Base-by-base conservation (phyloP, 805 yeast genomes). In the Yarrowia deformans region DNA sequence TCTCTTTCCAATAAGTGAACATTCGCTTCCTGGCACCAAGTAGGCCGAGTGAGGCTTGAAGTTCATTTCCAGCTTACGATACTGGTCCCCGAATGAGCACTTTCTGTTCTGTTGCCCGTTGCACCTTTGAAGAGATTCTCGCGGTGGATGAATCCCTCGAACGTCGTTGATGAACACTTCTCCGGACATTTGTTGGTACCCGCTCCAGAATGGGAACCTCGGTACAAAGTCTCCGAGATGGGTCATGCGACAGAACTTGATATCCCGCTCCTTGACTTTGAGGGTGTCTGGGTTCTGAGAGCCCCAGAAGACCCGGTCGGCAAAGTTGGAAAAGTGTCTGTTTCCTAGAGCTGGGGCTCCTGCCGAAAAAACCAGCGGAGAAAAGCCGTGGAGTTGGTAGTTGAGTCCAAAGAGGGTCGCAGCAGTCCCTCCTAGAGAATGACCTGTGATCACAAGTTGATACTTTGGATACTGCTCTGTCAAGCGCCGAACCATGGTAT, bases 131-230 rank as follows among this genome's bases (percentile, higher is more conserved):
- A 60, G 42, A 1, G 50, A 8, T 1, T 18, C 32, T n/a, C 45
- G 16, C 4, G 66, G 66, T 13, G 66, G 66, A 34, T 60, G n/a
- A 2, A 60, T 60, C 1, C 66, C 66, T 19, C 52, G 32, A 4
- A 60, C 42, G 16, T 60, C 66, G 34, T 60, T 43, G 34, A 60
- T 60, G 10, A 60, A 60, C 14, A 60, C 18, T 43, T 60, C 66
- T 14, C 66, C 66, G 1, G 66, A 60, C 66, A 60, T 60, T 60
- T 60, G 66, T n/a, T 60, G 66, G 42, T 60, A 60, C 1, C 66
- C 66, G n/a, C 32, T 45, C 66, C 66, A 60, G 32, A 60, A 60
- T 5, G 66, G 66, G n/a, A 60, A 60, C 18, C 66, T 7, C 3
- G 66, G 66, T 0, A 60, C 46, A 18, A 60, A 45, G 18, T 60